Evolutionary conservation across 306 rosid genomes (phyloP), one percentile per base, ranked within the genome.

Genomic region (Herpetospermum pedunculosum): DNA sequence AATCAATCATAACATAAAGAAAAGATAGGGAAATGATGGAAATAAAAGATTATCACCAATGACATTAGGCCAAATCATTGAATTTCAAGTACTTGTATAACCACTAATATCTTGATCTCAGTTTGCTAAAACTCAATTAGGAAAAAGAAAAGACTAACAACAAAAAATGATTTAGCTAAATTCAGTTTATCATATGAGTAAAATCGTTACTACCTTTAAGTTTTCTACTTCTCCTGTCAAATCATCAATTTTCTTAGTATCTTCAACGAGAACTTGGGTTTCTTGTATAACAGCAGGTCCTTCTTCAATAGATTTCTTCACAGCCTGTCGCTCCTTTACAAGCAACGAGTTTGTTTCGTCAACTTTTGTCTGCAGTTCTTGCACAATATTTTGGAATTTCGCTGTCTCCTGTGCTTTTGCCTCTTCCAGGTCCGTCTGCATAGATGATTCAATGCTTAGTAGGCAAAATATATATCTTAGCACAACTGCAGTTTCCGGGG

Each of bases 271-370:
- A n/a, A n/a, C n/a, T n/a, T n/a, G n/a, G n/a, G n/a, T n/a, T n/a
- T n/a, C n/a, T n/a, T n/a, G n/a, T n/a, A n/a, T n/a, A n/a, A 94
- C 92, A 67, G 98, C 97, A 58, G 97, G 98, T 63, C 92, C 97
- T 81, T 94, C 98, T 84, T 89, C 83, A 74, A 89, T 84, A 72
- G 95, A 95, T 75, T 89, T 93, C 77, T 82, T 81, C 68, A 94
- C 91, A 7, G 81, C 87, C 75, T 91, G 97, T 32, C 91, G 89
- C 78, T 94, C 98, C 83, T 90, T 89, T 74, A 84, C 76, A 77
- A 84, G 88, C 80, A 80, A 80, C 52, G 92, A 82, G 79, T 94
- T 91, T 76, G 98, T 92, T 88, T 89, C 97, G 78, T 91, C 95
- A 47, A 91, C 85, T 81, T 94, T 96, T 28, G 76, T 43, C 85